Evolutionary conservation across 139 green algal genomes (phyloP).

Genomic region (Chloropicon primus): DNA sequence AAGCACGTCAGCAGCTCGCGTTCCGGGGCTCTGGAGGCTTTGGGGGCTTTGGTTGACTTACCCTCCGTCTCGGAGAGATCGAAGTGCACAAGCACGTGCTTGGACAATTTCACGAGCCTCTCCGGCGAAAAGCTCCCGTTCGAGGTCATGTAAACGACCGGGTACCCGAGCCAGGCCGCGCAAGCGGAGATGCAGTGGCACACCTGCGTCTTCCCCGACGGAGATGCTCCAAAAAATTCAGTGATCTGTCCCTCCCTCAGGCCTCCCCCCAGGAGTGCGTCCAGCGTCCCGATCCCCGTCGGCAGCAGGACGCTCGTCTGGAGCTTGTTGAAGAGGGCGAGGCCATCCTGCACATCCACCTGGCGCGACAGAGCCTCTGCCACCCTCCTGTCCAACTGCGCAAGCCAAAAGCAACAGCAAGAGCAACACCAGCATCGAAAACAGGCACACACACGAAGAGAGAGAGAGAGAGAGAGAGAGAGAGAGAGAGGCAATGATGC

Average conservation of each 20-base stretch:
- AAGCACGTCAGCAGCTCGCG: no score
- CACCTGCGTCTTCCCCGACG: constrained; percentile 43
- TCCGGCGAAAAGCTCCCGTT: neutral
- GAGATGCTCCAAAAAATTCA: constrained; percentile 33
- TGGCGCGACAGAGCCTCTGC: neutral
- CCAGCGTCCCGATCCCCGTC: constrained; percentile 17
- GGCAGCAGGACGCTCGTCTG: neutral
- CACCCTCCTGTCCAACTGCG: neutral
- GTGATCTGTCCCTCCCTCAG: constrained; percentile 26
- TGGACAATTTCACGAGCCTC: neutral
- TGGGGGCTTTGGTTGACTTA: no score
- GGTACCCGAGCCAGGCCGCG: neutral
- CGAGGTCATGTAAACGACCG: neutral
- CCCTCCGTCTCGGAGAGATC: neutral
- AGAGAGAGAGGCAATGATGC: no score
- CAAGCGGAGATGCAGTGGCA: neutral
- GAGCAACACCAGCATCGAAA: no score
- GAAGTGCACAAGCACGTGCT: neutral
- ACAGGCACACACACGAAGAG: no score
- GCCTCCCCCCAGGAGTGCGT: constrained; percentile 31
- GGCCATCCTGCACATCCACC: neutral
- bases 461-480: no score
- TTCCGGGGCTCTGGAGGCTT: no score
- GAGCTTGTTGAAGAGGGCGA: neutral
- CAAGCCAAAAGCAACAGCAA: no score